These are phyloP conservation scores for Aspergillus leporis DNA, from an alignment of 495 filamentous ascomycete genomes.

Conservation along the genomic window DNA sequence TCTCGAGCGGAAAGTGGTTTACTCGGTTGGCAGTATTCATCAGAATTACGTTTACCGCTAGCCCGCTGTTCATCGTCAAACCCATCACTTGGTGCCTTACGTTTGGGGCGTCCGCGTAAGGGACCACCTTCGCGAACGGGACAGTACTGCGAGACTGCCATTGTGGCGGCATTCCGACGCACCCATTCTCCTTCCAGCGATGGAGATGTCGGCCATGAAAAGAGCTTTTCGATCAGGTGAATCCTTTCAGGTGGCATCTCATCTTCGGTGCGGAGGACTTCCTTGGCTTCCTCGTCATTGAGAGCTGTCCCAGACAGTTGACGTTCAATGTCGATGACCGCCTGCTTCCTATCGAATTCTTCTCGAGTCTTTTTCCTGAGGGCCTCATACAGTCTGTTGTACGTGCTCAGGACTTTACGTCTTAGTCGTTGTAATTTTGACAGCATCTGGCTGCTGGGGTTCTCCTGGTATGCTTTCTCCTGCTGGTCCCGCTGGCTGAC, in stretches of 20 bases:
- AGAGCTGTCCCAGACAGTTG: constrained; percentile 24
- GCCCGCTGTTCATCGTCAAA: background rate
- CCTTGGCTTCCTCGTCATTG: constrained; percentile 23
- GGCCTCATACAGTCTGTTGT: constrained; percentile 17
- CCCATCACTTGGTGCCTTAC: constrained; percentile 13
- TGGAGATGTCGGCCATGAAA: constrained; percentile 29
- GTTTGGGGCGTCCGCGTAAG: constrained; percentile 26
- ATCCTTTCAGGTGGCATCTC: constrained; percentile 26
- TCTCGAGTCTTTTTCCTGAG: constrained; percentile 21
- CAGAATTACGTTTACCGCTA: background rate
- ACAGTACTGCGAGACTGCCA: constrained; percentile 24
- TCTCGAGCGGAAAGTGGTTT: background rate
- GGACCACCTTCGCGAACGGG: constrained; percentile 26
- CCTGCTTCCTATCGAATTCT: constrained; percentile 26
- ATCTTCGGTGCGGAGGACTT: constrained; percentile 22
- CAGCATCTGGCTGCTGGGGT: constrained; percentile 1
- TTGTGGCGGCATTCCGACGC: constrained; percentile 23
- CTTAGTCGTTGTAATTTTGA: constrained; percentile 17
- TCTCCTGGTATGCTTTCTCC: constrained; percentile 11
- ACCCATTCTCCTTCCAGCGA: constrained; percentile 28
- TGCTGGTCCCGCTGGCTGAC: constrained; percentile 8
- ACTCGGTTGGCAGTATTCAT: background rate
- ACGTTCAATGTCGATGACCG: constrained; percentile 24
- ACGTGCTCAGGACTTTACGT: constrained; percentile 20
- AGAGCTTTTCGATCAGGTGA: constrained; percentile 26